A percentile compares a stretch with the other conserved stretches of the same genome.
Evolutionary conservation across 768 basidiomycete genomes (phyloP).

Genomic region (Suillus alpinus): DNA sequence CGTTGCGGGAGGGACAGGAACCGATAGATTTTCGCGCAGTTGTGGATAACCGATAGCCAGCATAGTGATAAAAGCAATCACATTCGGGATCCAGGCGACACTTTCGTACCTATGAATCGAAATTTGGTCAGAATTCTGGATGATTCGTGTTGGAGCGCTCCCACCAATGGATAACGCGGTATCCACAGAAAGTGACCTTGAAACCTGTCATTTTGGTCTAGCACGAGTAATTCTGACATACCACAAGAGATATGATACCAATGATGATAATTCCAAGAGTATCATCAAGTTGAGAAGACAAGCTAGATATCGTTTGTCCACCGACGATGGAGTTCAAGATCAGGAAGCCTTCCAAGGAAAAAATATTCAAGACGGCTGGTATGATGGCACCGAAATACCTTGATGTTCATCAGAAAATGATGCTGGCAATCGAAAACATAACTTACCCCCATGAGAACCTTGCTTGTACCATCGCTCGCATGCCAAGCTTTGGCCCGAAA

Average conservation of each 20-base stretch:
- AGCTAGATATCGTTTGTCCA: slow-evolving; percentile 56
- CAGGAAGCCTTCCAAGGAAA: slow-evolving; percentile 53
- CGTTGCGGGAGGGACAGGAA: slow-evolving; percentile 36
- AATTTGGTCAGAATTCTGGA: background rate
- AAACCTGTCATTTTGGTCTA: background rate
- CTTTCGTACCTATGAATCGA: slow-evolving; percentile 59
- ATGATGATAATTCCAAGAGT: slow-evolving; percentile 32
- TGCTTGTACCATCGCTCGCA: slow-evolving; percentile 54
- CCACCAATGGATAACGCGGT: slow-evolving; percentile 57
- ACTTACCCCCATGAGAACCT: slow-evolving; percentile 51
- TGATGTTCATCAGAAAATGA: slow-evolving; percentile 3
- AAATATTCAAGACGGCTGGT: slow-evolving; percentile 45
- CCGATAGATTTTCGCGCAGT: slow-evolving; percentile 39
- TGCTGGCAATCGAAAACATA: slow-evolving; percentile 4
- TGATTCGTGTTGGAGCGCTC: slow-evolving; percentile 3
- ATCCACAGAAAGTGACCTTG: slow-evolving; percentile 63
- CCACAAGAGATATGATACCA: slow-evolving; percentile 27
- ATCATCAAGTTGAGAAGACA: slow-evolving; percentile 32
- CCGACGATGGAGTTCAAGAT: slow-evolving; percentile 60
- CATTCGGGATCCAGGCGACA: slow-evolving; percentile 70
- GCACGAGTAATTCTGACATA: slow-evolving; percentile 11
- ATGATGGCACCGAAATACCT: slow-evolving; percentile 40
- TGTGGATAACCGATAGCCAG: slow-evolving; percentile 70
- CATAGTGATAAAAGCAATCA: slow-evolving; percentile 65
- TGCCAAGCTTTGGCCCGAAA: slow-evolving; percentile 53